Evolutionary conservation across 108 stramenopile species (phyloP).

Genomic region (Stephanodiscus minutulus): DNA sequence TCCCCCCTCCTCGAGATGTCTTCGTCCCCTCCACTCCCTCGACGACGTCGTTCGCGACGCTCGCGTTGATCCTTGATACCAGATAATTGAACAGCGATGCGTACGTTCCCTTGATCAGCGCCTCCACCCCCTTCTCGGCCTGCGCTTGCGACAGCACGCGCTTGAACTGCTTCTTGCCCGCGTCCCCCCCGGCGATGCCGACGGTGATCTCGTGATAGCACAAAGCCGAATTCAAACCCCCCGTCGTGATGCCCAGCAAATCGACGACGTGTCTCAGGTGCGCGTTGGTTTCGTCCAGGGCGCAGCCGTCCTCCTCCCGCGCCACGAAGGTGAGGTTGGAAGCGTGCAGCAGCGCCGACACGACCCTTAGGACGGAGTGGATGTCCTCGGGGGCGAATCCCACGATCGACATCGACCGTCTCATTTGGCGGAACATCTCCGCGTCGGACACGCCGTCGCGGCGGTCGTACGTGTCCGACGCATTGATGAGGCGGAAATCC

Average conservation of each 20-base stretch:
- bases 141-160: slow-evolving; percentile 46
- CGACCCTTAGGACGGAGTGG: slow-evolving; percentile 54
- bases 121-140: slow-evolving; percentile 86
- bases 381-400: slow-evolving; percentile 14
- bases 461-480: slow-evolving; percentile 77
- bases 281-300: slow-evolving; percentile 59
- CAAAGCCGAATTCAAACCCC: slow-evolving; percentile 44
- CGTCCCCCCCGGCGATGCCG: slow-evolving; percentile 21
- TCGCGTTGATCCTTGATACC: slow-evolving; percentile 84
- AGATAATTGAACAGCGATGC: slow-evolving; percentile 91
- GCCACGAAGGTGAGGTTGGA: slow-evolving; percentile 79
- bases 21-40: neutral
- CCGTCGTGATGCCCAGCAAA: slow-evolving; percentile 45
- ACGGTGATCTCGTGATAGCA: slow-evolving; percentile 56
- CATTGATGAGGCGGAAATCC: slow-evolving; percentile 72
- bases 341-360: slow-evolving; percentile 83
- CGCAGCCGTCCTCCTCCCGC: slow-evolving; percentile 45
- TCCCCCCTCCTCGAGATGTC: no score
- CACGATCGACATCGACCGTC: slow-evolving; percentile 89
- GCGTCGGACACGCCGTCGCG: slow-evolving; percentile 86
- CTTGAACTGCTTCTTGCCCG: slow-evolving; percentile 37
- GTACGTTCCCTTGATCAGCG: slow-evolving; percentile 94
- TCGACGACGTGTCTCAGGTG: slow-evolving; percentile 53
- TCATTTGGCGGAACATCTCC: slow-evolving; percentile 60
- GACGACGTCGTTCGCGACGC: slow-evolving; percentile 48